Percentiles rank a stretch among this genome's conserved stretches.
Evolutionary conservation across 2,329 filamentous ascomycete species (phyloP).

Genomic region (Chaetomium sp.): DNA sequence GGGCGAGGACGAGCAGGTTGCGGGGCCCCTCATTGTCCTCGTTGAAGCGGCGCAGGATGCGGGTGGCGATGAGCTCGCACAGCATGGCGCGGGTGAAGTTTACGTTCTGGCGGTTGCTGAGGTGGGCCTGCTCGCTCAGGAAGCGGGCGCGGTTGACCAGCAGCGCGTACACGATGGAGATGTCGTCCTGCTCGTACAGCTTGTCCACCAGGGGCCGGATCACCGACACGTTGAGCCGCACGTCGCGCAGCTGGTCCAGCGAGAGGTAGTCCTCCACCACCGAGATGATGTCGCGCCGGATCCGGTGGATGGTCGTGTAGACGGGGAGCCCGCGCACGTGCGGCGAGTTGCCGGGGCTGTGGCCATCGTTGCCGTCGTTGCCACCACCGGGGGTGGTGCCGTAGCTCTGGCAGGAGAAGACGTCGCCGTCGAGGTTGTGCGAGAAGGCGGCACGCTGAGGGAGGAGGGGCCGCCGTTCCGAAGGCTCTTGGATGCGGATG

Average conservation of each 20-base stretch:
- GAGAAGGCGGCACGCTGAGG: constrained; percentile 40
- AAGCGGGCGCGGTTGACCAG: constrained; percentile 82
- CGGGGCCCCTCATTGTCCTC: constrained; percentile 74
- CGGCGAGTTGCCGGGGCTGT: neutral
- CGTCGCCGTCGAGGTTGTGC: constrained; percentile 44
- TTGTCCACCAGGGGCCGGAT: constrained; percentile 82
- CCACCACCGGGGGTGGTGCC: neutral
- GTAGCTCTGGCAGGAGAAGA: constrained; percentile 51
- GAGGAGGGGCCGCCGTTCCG: constrained; percentile 40
- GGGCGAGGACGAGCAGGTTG: constrained; percentile 72
- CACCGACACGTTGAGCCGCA: constrained; percentile 78
- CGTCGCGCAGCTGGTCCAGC: constrained; percentile 75
- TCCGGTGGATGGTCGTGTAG: constrained; percentile 76
- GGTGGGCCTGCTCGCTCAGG: constrained; percentile 72
- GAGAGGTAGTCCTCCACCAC: constrained; percentile 67
- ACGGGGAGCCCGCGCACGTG: constrained; percentile 61
- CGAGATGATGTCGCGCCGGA: constrained; percentile 63
- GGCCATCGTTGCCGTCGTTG: constrained; percentile 36
- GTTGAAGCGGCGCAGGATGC: constrained; percentile 75
- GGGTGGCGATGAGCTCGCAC: constrained; percentile 78
- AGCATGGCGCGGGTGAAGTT: constrained; percentile 75
- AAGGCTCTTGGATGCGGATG: constrained; percentile 34
- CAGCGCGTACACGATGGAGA: constrained; percentile 82
- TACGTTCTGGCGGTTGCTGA: constrained; percentile 78
- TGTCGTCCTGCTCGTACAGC: constrained; percentile 75